Evolutionary conservation across 306 rosid genomes (phyloP).

Genomic region (Ammopiptanthus mongolicus): DNA sequence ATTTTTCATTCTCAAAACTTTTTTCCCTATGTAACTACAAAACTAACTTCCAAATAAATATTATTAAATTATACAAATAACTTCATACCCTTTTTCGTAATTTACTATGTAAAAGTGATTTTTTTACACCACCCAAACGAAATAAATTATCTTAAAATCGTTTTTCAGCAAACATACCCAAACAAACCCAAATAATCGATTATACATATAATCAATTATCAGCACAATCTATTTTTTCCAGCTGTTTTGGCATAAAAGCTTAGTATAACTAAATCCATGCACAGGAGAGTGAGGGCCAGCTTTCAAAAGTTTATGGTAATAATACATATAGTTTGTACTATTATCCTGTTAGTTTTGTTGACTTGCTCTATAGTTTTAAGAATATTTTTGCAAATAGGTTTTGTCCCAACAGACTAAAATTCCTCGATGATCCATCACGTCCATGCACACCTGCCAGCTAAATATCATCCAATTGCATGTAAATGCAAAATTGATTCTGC

Average conservation of each 20-base stretch:
- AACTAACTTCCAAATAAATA: no score
- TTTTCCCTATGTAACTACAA: no score
- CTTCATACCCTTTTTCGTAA: no score
- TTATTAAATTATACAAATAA: no score
- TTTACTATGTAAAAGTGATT: no score
- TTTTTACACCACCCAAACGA: no score
- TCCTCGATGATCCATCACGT: neutral
- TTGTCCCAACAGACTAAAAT: neutral
- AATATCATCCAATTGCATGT: neutral
- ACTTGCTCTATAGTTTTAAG: neutral
- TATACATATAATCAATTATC: no score
- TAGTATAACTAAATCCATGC: neutral
- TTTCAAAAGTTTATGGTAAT: neutral
- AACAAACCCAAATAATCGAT: no score
- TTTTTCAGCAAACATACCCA: no score
- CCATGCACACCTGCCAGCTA: neutral
- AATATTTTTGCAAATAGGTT: neutral
- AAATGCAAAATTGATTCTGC: neutral
- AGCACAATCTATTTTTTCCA: no score
- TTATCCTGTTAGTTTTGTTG: neutral
- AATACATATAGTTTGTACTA: neutral
- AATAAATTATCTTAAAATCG: no score
- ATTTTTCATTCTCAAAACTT: no score
- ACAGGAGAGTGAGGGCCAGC: neutral
- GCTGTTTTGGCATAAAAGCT: slow-evolving; percentile 3